These are phyloP conservation scores for Populus hybrid DNA, from an alignment of 441 rosid genomes.

Conservation along the genomic window DNA sequence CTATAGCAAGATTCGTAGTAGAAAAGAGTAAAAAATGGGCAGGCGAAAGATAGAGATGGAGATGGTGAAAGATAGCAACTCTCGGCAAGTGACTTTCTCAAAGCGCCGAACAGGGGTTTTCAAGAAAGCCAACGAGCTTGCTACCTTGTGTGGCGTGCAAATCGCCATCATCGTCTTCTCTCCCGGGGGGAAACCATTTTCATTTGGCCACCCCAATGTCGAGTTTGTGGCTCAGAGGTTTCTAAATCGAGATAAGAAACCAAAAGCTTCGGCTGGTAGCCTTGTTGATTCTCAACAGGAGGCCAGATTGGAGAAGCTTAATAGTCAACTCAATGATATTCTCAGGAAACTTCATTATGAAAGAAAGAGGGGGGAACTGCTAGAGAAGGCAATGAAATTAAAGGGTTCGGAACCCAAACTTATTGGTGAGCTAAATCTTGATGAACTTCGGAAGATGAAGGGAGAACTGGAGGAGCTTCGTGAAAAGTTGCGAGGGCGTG, in stretches of 20 bases:
- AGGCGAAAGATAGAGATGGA: conserved; percentile 40
- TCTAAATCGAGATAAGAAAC: conserved; percentile 17
- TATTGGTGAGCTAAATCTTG: background rate
- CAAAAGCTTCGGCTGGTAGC: background rate
- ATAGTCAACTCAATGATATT: background rate
- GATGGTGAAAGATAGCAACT: conserved; percentile 33
- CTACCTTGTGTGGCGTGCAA: conserved; percentile 39
- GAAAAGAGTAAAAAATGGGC: conserved; percentile 19
- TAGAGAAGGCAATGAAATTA: background rate
- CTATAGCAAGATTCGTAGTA: background rate
- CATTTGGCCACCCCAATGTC: conserved; percentile 43
- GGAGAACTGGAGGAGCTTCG: conserved; percentile 14
- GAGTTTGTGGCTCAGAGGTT: conserved; percentile 27
- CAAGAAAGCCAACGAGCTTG: conserved; percentile 50
- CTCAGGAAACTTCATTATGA: conserved; percentile 8
- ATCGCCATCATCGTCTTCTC: conserved; percentile 42
- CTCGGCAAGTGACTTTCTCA: conserved; percentile 51
- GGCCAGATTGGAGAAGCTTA: conserved; percentile 8
- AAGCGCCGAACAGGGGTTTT: conserved; percentile 45
- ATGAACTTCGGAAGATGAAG: conserved; percentile 6
- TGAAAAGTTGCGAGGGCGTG: background rate
- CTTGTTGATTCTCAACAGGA: background rate
- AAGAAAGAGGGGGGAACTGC: conserved; percentile 5
- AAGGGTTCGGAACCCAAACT: background rate
- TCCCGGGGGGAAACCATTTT: conserved; percentile 36